These are phyloP conservation scores for Fusarium virguliforme DNA, from an alignment of 2,329 filamentous ascomycete species.

Conservation along the genomic window DNA sequence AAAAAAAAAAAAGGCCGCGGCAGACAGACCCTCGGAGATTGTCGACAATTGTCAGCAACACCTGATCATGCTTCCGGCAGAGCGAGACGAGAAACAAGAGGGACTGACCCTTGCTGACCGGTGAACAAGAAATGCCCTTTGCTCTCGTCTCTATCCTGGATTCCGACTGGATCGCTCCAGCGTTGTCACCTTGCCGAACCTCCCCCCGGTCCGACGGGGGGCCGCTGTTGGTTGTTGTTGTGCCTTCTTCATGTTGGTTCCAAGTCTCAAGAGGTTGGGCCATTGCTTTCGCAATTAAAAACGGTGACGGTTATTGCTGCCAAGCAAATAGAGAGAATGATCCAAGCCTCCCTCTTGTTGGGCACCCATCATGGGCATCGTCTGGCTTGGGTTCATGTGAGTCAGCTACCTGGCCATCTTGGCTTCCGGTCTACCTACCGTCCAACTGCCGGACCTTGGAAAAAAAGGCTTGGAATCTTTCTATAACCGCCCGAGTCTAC, in stretches of 20 bases:
- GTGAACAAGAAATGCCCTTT: slow-evolving; percentile 11
- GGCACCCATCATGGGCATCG: slow-evolving; percentile 11
- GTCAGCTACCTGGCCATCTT: slow-evolving; percentile 9
- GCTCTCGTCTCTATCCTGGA: background rate
- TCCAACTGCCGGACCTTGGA: background rate
- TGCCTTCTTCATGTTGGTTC: slow-evolving; percentile 1
- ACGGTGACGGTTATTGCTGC: background rate
- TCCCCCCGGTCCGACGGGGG: slow-evolving; percentile 34
- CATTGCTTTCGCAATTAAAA: slow-evolving; percentile 2
- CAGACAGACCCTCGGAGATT: slow-evolving; percentile 2
- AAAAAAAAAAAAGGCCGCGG: background rate
- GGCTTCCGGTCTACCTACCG: background rate
- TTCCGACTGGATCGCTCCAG: slow-evolving; percentile 31
- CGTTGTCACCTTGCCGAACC: slow-evolving; percentile 18
- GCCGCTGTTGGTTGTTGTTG: slow-evolving; percentile 24
- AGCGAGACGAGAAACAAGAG: background rate
- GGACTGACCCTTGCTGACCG: slow-evolving; percentile 10
- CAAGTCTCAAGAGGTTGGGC: slow-evolving; percentile 22
- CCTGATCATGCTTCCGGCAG: slow-evolving; percentile 1
- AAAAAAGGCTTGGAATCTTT: background rate
- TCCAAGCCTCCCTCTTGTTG: slow-evolving; percentile 7
- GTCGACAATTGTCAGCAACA: slow-evolving; percentile 9
- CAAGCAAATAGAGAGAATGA: background rate
- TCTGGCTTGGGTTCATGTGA: slow-evolving; percentile 7
- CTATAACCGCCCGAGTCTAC: slow-evolving; percentile 10